phyloP scores from a whole-genome alignment of 805 yeast species.

The Sporopachydermia lactativora region DNA sequence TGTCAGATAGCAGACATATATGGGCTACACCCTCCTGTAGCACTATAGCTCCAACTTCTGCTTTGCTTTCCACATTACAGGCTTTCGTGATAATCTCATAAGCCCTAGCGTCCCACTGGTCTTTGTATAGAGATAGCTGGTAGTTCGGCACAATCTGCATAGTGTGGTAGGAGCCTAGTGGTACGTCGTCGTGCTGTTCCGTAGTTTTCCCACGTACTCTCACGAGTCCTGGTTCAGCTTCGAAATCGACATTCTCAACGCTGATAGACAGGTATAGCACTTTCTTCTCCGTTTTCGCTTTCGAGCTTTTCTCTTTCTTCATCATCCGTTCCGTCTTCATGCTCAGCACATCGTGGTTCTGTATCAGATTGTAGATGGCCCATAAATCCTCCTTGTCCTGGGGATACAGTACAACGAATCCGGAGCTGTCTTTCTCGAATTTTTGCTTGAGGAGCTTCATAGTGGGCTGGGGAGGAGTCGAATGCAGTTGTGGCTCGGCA shows the following conservation, averaged over 20 bases:
- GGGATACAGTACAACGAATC: slow-evolving; percentile 53
- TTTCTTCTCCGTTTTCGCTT: slow-evolving; percentile 33
- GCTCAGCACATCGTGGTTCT: slow-evolving; percentile 60
- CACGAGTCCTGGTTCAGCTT: slow-evolving; percentile 61
- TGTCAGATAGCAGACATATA: slow-evolving; percentile 76
- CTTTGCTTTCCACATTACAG: slow-evolving; percentile 60
- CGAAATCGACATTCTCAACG: slow-evolving; percentile 64
- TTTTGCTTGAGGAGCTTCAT: slow-evolving; percentile 44
- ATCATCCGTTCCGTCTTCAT: slow-evolving; percentile 58
- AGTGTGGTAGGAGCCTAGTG: slow-evolving; percentile 78
- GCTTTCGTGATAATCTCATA: slow-evolving; percentile 52
- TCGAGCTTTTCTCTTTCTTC: slow-evolving; percentile 19
- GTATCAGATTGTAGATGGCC: slow-evolving; percentile 70
- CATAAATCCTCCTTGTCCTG: slow-evolving; percentile 90
- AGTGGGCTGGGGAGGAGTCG: too few species aligned
- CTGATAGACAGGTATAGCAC: slow-evolving; percentile 43
- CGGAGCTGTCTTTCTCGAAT: slow-evolving; percentile 46
- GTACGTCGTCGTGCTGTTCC: slow-evolving; percentile 57
- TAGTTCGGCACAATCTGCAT: slow-evolving; percentile 63
- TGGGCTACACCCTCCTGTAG: slow-evolving; percentile 93
- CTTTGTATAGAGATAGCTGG: slow-evolving; percentile 54
- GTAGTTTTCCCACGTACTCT: slow-evolving; percentile 64
- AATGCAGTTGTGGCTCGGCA: too few species aligned
- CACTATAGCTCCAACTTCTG: slow-evolving; percentile 90
- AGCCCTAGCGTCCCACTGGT: slow-evolving; percentile 68